These are phyloP conservation scores for Simmondsia chinensis DNA, from an alignment of 148 eudicot species.

Conservation along the genomic window DNA sequence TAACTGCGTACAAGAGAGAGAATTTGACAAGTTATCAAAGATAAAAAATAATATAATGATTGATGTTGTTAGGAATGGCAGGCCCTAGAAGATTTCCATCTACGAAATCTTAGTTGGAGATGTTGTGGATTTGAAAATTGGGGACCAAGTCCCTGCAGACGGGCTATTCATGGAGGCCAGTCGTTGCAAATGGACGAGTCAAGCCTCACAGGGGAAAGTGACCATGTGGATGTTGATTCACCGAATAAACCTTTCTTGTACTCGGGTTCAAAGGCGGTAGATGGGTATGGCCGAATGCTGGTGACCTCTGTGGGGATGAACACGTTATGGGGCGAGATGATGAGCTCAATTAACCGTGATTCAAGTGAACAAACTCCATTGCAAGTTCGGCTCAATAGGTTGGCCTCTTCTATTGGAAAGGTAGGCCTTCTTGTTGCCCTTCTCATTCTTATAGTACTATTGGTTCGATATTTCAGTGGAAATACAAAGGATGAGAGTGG, in stretches of 20 bases:
- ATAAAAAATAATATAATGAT: constrained; percentile 35
- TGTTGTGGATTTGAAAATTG: constrained; percentile 31
- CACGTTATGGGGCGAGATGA: constrained; percentile 61
- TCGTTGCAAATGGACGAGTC: constrained; percentile 50
- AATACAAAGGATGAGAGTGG: constrained; percentile 33
- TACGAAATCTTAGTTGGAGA: constrained; percentile 53
- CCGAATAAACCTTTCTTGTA: constrained; percentile 30
- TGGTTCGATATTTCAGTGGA: constrained; percentile 52
- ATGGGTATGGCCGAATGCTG: constrained; percentile 44
- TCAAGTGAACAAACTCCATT: constrained; percentile 43
- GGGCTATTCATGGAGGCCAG: constrained; percentile 36
- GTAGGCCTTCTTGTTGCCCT: constrained; percentile 47
- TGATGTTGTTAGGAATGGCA: constrained; percentile 26
- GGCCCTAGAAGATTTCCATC: constrained; percentile 45
- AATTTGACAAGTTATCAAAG: constrained; percentile 45
- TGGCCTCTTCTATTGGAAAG: constrained; percentile 48
- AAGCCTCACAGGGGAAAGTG: constrained; percentile 71
- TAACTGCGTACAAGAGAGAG: constrained; percentile 44
- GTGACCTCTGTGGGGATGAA: no score
- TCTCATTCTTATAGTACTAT: constrained; percentile 35
- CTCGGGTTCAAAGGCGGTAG: constrained; percentile 52
- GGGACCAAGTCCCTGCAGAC: constrained; percentile 54
- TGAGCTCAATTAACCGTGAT: constrained; percentile 47
- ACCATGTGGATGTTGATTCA: constrained; percentile 34
- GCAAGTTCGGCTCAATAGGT: constrained; percentile 41